Evolutionary conservation across 2,329 filamentous ascomycete species (phyloP), one percentile per base, ranked within the genome.

Genomic region (Fusarium neocosmosporiellum): DNA sequence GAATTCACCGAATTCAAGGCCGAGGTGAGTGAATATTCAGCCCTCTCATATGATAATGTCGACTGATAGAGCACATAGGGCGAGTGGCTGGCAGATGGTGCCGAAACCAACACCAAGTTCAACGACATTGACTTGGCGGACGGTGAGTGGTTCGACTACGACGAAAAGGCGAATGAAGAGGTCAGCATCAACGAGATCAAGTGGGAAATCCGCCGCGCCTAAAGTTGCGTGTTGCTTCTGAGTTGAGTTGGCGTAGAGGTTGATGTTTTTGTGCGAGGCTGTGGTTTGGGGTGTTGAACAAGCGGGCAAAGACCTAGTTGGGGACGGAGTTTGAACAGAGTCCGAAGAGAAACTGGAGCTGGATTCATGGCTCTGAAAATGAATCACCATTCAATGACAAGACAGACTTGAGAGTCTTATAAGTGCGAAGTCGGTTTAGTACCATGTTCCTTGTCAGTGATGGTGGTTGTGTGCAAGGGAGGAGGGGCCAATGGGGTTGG

Each of bases 101-200:
- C 88, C 18, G 95, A 98, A 20, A 95, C 94, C 0, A 88, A 87
- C 11, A 96, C 93, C 43, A 93, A 94, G 77, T 99, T 99, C 79
- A 87, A 90, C 0, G 90, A 84, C 7, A 93, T 98, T 62, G 95
- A 98, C 75, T 84, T 99, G 63, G 86, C 86, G 0, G 96, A 99
- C 31, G 96, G 94, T 29, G 96, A 99, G 78, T 99, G 96, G 96
- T 99, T 93, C 82, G 96, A 98, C 77, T 99, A 98, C 78, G 95
- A 98, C 76, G 95, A 98, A 84, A 98, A 98, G 86, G 89, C 94
- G 1, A 88, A 92, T 1, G 94, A 97, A 58, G 95, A 98, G 82
- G 95, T 98, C 54, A 96, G 94, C 82, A 95, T 98, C 81, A 96
- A 94, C 80, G 94, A 96, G 33, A 82, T 98, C 63, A 93, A 90